phyloP scores from a whole-genome alignment of 306 rosid species.

The Trifolium repens region DNA sequence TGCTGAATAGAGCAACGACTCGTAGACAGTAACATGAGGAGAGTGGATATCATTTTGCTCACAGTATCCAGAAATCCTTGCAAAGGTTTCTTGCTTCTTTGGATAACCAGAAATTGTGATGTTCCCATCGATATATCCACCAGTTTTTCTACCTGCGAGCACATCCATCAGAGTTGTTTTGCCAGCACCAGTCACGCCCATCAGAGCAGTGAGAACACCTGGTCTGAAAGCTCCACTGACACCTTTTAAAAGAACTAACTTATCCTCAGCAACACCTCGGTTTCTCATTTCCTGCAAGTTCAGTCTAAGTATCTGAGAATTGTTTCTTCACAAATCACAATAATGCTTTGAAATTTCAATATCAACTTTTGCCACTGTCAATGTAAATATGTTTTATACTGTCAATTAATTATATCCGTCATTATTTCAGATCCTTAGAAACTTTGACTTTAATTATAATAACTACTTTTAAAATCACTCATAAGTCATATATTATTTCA shows the following conservation, averaged over 20 bases:
- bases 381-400: background rate
- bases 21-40: conserved; percentile 70
- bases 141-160: conserved; percentile 87
- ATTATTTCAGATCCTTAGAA: background rate
- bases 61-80: conserved; percentile 88
- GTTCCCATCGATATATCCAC: conserved; percentile 78
- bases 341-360: conserved; percentile 26
- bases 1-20: conserved; percentile 67
- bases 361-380: background rate
- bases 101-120: conserved; percentile 81
- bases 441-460: too few species aligned
- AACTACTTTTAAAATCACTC: background rate
- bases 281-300: conserved; percentile 67
- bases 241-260: conserved; percentile 70
- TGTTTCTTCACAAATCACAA: background rate
- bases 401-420: background rate
- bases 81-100: conserved; percentile 89
- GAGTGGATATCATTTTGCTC: conserved; percentile 91
- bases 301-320: background rate
- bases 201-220: conserved; percentile 90
- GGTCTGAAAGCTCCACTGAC: conserved; percentile 90
- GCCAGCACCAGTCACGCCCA: conserved; percentile 99
- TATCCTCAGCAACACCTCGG: conserved; percentile 68
- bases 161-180: conserved; percentile 97
- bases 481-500: too few species aligned